Percentiles rank a stretch among this genome's conserved stretches.
phyloP scores from a whole-genome alignment of 306 rosid genomes.

The Vicia sativa region DNA sequence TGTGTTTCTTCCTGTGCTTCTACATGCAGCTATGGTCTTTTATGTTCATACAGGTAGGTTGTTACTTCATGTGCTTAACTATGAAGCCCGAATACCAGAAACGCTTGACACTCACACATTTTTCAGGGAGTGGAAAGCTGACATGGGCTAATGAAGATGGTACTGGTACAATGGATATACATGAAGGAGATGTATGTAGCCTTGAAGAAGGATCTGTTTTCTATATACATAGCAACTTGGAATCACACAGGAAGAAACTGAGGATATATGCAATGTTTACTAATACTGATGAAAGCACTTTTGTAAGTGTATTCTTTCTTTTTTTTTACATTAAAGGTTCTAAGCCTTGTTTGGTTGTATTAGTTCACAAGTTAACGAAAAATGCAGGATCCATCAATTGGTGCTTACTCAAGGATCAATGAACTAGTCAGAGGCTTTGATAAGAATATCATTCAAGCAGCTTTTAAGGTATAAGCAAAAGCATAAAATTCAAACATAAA shows the following conservation, averaged over 20 bases:
- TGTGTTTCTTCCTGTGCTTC: conserved; percentile 82
- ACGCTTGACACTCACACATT: too few relatives aligned
- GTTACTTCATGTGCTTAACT: background rate
- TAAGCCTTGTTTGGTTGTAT: conserved; percentile 16
- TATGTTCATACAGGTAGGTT: conserved; percentile 68
- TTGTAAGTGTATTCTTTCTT: conserved; percentile 43
- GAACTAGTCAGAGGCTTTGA: conserved; percentile 71
- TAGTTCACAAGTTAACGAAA: conserved; percentile 7
- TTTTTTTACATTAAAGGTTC: conserved; percentile 4
- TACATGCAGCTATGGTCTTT: conserved; percentile 77
- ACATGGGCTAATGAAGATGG: conserved; percentile 52
- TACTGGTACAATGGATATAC: conserved; percentile 43
- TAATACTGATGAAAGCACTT: conserved; percentile 49
- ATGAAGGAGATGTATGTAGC: conserved; percentile 64
- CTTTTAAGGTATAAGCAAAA: conserved; percentile 53
- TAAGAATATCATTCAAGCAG: conserved; percentile 60
- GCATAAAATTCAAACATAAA: too few relatives aligned
- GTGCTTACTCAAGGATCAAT: conserved; percentile 75
- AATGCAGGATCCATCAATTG: conserved; percentile 62
- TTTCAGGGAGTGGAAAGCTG: conserved; percentile 69
- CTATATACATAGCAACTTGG: conserved; percentile 63
- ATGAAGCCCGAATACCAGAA: background rate
- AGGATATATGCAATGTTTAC: conserved; percentile 71
- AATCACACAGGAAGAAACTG: conserved; percentile 63
- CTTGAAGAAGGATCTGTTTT: conserved; percentile 69